phyloP scores from a whole-genome alignment of 352 stramenopile species.

The Pythium periplocum region DNA sequence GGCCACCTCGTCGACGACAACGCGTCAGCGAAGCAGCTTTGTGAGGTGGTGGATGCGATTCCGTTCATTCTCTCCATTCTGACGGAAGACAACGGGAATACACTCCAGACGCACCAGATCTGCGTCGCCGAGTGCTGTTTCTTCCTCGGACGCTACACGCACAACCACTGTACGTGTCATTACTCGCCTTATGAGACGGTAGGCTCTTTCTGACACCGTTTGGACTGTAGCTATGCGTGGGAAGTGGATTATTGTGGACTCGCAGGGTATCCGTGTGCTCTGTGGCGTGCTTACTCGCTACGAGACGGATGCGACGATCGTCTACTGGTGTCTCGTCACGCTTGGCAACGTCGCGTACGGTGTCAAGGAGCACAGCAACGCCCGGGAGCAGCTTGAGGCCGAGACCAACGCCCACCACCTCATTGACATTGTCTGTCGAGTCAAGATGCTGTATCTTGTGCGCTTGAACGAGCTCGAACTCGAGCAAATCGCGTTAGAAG shows the following conservation, averaged over 20 bases:
- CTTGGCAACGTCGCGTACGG: constrained; percentile 53
- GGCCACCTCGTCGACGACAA: constrained; percentile 24
- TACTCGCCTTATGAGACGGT: background rate
- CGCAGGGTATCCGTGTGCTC: constrained; percentile 33
- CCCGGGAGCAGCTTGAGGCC: constrained; percentile 20
- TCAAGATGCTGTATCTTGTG: constrained; percentile 39
- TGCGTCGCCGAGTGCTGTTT: constrained; percentile 47
- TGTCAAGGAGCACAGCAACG: constrained; percentile 4
- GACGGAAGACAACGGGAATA: constrained; percentile 12
- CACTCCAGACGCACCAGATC: constrained; percentile 19
- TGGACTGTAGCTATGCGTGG: constrained; percentile 5
- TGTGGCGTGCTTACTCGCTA: constrained; percentile 31
- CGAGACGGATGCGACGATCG: constrained; percentile 24
- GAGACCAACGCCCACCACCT: constrained; percentile 19
- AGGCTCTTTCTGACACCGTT: background rate
- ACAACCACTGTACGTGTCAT: constrained; percentile 43
- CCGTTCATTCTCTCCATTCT: constrained; percentile 26
- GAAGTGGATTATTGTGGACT: constrained; percentile 36
- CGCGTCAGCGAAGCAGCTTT: constrained; percentile 30
- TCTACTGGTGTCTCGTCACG: constrained; percentile 54
- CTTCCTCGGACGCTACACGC: constrained; percentile 47
- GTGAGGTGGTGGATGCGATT: constrained; percentile 22
- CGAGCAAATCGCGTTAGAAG: constrained; percentile 23
- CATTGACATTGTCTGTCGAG: constrained; percentile 33
- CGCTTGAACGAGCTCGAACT: constrained; percentile 42